Percentiles rank a stretch among this genome's conserved stretches.
These are phyloP conservation scores for Phtheirospermum japonicum DNA, from an alignment of 257 asterid genomes.

Conservation along the genomic window DNA sequence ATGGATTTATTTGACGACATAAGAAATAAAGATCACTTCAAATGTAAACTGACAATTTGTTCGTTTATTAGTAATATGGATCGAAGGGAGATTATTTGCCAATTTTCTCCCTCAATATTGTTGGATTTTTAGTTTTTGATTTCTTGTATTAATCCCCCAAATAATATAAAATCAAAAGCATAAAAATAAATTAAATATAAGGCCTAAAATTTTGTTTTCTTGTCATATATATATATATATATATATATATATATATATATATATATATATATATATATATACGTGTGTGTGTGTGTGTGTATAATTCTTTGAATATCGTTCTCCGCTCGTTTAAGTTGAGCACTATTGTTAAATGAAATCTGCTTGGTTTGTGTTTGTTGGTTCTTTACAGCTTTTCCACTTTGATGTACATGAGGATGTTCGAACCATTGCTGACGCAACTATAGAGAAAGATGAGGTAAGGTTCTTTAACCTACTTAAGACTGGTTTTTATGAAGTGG, in stretches of 20 bases:
- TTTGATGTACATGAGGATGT: constrained; percentile 99
- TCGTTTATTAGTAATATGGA: no score
- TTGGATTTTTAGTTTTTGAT: no score
- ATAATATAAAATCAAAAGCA: no score
- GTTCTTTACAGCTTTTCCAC: constrained; percentile 79
- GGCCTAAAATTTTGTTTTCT: no score
- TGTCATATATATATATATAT: no score
- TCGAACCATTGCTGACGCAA: constrained; percentile 93
- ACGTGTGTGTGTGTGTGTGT: no score
- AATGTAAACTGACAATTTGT: background rate
- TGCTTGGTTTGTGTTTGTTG: constrained; percentile 8
- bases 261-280: no score
- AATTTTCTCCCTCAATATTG: background rate
- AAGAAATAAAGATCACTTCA: background rate
- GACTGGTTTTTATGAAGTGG: background rate
- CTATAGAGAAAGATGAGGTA: constrained; percentile 98
- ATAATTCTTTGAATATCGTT: background rate
- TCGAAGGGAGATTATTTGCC: no score
- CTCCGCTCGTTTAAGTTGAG: background rate
- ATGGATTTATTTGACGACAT: background rate
- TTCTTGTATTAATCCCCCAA: no score
- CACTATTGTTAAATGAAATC: no score
- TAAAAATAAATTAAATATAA: no score
- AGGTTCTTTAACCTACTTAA: constrained; percentile 22
- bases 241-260: no score